Base-by-base conservation (phyloP, 768 basidiomycete genomes). In the Thelephora aurantiotincta region DNA sequence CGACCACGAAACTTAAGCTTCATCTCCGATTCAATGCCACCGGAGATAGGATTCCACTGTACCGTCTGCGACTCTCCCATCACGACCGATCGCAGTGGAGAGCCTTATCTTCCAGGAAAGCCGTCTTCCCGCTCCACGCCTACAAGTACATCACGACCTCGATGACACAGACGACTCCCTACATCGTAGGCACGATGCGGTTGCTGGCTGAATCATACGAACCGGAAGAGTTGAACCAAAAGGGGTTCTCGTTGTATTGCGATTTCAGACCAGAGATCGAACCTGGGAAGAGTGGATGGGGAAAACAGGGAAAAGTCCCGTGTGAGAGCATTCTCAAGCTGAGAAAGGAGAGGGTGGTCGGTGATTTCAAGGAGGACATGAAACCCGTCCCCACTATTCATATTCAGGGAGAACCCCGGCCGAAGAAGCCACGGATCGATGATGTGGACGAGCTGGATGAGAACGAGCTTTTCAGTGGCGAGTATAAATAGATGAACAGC, bases 201-300 rank as follows among this genome's bases (percentile, higher is more conserved):
- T 67, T 88, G 26, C 67, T 89, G 33, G 81, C 78, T 3, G 63
- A 69, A 30, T 81, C 74, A 51, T 86, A 75, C 54, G 11, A 52
- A 22, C 67, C 73, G 0, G 58, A 70, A 41, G 78, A 82, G 45
- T 67, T 89, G 16, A 83, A 81, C 56, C 59, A 58, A 43, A 65
- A 70, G 48, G 94, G 82, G 7, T 92, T 84, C 68, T 65, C 71
- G 16, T 68, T 98, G 37, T 98, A 97, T 60, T 75, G 78, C 20
- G 82, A 86, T 14, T 96, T 97, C 62, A 79, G 93, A 49, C 93
- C 93, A 9, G 68, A 70, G 11, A 80, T 79, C 0, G 77, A 77
- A 22, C 16, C 18, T 14, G 38, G 38, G 16, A 16, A 41, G 38
- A 41, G 22, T 9, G 79, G 76, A 20, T 98, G 93, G 93, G 93